Evolutionary conservation across 2,329 filamentous ascomycete genomes (phyloP).

Genomic region (Decorospora gaudefroyi): DNA sequence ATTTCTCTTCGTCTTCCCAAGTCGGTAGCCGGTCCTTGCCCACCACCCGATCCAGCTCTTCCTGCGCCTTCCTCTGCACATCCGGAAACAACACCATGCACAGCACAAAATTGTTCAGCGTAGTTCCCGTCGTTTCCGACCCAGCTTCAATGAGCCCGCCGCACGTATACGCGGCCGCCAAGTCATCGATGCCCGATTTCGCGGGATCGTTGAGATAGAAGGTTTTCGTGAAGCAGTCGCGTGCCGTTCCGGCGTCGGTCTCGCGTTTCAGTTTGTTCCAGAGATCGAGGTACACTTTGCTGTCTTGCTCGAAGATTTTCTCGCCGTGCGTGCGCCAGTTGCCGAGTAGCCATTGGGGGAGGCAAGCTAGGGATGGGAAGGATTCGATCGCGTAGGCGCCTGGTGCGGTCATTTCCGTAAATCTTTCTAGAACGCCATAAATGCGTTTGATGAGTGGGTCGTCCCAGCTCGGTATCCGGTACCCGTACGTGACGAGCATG

Average conservation of each 20-base stretch:
- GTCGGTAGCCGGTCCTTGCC: constrained; percentile 37
- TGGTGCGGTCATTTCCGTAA: constrained; percentile 39
- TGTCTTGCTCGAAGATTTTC: constrained; percentile 38
- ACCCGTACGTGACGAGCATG: constrained; percentile 44
- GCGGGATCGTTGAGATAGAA: constrained; percentile 42
- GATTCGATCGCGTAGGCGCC: constrained; percentile 37
- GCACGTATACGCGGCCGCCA: constrained; percentile 42
- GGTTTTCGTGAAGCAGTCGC: constrained; percentile 43
- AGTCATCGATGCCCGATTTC: constrained; percentile 42
- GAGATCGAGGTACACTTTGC: constrained; percentile 39
- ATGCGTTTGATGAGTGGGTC: constrained; percentile 42
- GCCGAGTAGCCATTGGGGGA: constrained; percentile 40
- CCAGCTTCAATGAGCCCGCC: constrained; percentile 45
- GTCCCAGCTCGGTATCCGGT: constrained; percentile 42
- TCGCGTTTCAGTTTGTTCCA: constrained; percentile 41
- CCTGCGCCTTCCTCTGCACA: constrained; percentile 32
- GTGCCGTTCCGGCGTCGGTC: constrained; percentile 36
- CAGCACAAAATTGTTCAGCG: constrained; percentile 40
- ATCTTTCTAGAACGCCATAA: constrained; percentile 38
- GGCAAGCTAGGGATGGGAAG: constrained; percentile 37
- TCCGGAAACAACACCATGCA: constrained; percentile 38
- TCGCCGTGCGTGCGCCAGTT: constrained; percentile 37
- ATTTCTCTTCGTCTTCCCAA: constrained; percentile 36
- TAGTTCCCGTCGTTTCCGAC: constrained; percentile 39
- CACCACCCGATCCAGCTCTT: constrained; percentile 39